Percentiles rank a stretch among this genome's conserved stretches.
Conservation (phyloP, 495 filamentous ascomycete genomes). For the Aspergillus diversus region DNA sequence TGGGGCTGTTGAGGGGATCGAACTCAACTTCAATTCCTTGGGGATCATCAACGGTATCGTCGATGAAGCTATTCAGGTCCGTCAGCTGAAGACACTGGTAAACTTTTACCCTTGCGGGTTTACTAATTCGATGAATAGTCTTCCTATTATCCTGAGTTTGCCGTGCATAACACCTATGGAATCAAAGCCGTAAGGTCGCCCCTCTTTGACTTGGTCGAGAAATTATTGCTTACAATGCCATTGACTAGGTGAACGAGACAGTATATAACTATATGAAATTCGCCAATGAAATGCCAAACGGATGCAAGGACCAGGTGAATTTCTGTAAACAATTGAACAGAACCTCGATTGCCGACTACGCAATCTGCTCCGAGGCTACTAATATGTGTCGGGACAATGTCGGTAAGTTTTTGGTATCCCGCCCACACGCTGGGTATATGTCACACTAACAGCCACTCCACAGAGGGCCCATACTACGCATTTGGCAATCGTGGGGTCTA, state of each 20-base stretch:
- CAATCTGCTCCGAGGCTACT: slow-evolving; percentile 43
- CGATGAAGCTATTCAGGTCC: slow-evolving; percentile 65
- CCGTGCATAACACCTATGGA: slow-evolving; percentile 74
- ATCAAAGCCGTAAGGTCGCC: slow-evolving; percentile 57
- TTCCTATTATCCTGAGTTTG: slow-evolving; percentile 68
- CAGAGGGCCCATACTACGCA: slow-evolving; percentile 38
- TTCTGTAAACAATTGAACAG: slow-evolving; percentile 51
- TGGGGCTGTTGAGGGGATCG: slow-evolving; percentile 37
- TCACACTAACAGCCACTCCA: slow-evolving; percentile 27
- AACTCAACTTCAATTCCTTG: slow-evolving; percentile 52
- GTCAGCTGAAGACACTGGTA: not conserved
- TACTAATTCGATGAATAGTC: slow-evolving; percentile 30
- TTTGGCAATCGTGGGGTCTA: slow-evolving; percentile 56
- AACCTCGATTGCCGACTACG: slow-evolving; percentile 44
- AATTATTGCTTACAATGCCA: slow-evolving; percentile 3
- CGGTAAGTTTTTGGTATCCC: slow-evolving; percentile 33
- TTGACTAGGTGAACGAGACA: slow-evolving; percentile 53
- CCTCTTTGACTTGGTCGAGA: slow-evolving; percentile 34
- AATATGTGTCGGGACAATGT: slow-evolving; percentile 49
- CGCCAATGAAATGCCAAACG: slow-evolving; percentile 54
- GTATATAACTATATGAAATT: slow-evolving; percentile 55
- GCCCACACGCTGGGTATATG: slow-evolving; percentile 29
- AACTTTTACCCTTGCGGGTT: not conserved
- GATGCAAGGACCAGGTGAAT: slow-evolving; percentile 61
- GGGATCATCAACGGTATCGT: slow-evolving; percentile 73